These are phyloP conservation scores for Coelastrella sp. DNA, from an alignment of 139 green algal species.

Conservation along the genomic window DNA sequence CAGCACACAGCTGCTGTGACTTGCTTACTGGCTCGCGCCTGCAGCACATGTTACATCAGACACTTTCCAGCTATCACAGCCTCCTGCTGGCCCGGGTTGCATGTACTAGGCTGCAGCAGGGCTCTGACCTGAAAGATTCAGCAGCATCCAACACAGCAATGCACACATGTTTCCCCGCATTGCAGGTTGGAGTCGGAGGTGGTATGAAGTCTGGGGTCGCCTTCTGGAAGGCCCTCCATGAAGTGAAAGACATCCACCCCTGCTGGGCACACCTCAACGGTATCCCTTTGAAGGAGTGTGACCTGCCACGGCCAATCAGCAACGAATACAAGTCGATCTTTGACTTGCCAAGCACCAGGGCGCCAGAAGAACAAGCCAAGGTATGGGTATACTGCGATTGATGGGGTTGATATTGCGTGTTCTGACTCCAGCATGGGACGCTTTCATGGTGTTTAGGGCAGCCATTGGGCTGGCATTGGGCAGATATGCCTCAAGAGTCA, in stretches of 20 bases:
- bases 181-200: constrained; percentile 60
- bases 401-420: background rate
- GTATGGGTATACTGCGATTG: background rate
- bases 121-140: too few species aligned
- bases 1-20: too few species aligned
- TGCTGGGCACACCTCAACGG: constrained; percentile 58
- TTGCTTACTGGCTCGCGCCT: too few species aligned
- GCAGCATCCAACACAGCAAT: too few species aligned
- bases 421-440: too few species aligned
- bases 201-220: constrained; percentile 59
- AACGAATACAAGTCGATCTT: constrained; percentile 47
- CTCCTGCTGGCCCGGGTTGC: too few species aligned
- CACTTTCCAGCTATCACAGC: too few species aligned
- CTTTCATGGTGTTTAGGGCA: too few species aligned
- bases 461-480: too few species aligned
- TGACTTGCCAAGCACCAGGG: constrained; percentile 34
- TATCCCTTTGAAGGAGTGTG: constrained; percentile 4
- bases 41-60: too few species aligned
- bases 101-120: too few species aligned
- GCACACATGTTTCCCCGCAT: background rate
- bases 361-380: background rate
- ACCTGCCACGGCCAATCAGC: constrained; percentile 52
- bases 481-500: too few species aligned
- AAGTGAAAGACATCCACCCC: constrained; percentile 64
- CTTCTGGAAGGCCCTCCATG: constrained; percentile 54